These are phyloP conservation scores for Heritiera fomes DNA, from an alignment of 345 rosid species.

Conservation along the genomic window DNA sequence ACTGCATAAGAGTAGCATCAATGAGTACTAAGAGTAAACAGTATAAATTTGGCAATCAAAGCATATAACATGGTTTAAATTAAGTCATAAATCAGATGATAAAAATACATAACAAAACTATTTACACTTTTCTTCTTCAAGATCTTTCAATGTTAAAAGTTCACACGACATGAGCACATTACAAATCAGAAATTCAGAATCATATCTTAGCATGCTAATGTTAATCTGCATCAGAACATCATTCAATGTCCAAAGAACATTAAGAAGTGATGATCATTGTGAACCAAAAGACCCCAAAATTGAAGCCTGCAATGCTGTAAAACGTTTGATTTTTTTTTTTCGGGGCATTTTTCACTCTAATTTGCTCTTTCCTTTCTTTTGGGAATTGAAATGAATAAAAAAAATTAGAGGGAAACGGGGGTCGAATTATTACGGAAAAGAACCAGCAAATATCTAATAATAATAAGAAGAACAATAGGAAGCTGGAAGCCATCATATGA, in stretches of 20 bases:
- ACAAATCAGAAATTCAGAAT: background rate
- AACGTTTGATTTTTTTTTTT: background rate
- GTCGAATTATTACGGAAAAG: background rate
- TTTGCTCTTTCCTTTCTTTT: background rate
- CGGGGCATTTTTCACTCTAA: background rate
- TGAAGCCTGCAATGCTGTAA: background rate
- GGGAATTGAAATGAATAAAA: background rate
- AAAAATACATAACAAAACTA: background rate
- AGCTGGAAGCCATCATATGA: background rate
- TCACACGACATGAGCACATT: background rate
- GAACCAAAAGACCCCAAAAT: background rate
- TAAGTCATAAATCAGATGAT: background rate
- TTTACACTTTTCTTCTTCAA: background rate
- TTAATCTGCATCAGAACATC: background rate
- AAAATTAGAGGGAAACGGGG: background rate
- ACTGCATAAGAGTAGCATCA: slow-evolving; percentile 47
- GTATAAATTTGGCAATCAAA: background rate
- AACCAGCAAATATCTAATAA: background rate
- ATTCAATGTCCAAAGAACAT: background rate
- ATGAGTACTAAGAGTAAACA: background rate
- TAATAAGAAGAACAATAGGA: background rate
- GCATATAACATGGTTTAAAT: background rate
- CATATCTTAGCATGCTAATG: background rate
- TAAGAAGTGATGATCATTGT: background rate
- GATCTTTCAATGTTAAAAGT: background rate